Evolutionary conservation across 306 rosid genomes (phyloP).

Genomic region (Casuarina glauca): DNA sequence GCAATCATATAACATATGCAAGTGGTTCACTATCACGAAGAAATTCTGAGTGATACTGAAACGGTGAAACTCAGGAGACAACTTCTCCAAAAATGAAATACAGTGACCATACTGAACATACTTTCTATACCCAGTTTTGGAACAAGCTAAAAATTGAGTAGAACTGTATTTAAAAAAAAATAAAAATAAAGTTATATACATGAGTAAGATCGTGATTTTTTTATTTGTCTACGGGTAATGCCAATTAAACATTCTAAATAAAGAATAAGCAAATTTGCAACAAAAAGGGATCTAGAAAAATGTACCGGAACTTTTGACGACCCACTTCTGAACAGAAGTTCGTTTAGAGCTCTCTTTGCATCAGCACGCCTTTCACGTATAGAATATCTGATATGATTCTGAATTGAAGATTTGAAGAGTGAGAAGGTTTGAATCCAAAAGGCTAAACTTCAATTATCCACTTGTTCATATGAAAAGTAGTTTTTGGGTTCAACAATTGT

Average conservation of each 20-base stretch:
- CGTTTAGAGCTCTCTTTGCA: slow-evolving; percentile 79
- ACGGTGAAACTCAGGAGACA: background rate
- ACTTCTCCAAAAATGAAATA: background rate
- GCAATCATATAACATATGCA: background rate
- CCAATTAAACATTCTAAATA: background rate
- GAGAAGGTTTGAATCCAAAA: background rate
- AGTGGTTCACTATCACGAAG: background rate
- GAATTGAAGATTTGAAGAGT: slow-evolving; percentile 38
- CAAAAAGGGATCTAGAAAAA: slow-evolving; percentile 10
- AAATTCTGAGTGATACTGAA: background rate
- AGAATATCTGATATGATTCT: slow-evolving; percentile 60
- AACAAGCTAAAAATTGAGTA: background rate
- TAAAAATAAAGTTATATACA: no score
- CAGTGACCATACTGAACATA: background rate
- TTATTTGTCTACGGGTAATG: no score
- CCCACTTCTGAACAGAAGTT: slow-evolving; percentile 68
- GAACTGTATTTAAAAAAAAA: background rate
- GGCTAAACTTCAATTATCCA: background rate
- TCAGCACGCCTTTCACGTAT: slow-evolving; percentile 83
- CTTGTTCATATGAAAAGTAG: background rate
- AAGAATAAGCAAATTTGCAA: slow-evolving; percentile 18
- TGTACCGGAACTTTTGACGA: slow-evolving; percentile 52
- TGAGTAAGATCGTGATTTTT: no score
- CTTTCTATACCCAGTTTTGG: background rate
- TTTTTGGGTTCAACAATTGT: background rate